Conservation (phyloP, 306 rosid species). For the Fagus crenata region DNA sequence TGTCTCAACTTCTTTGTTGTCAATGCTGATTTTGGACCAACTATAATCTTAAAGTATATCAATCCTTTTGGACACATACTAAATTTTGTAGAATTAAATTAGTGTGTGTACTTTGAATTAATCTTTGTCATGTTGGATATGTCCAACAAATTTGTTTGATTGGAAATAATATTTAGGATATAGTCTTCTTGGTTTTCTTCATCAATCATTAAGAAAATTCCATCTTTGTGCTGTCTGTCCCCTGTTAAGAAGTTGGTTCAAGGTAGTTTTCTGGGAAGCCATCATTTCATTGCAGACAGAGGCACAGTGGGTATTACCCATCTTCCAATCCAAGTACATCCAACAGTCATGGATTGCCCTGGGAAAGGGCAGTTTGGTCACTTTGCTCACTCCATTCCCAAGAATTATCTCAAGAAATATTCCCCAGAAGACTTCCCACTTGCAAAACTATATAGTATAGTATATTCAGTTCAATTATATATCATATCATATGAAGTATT, state of each 20-base stretch:
- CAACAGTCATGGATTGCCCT: neutral
- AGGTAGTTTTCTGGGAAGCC: conserved; percentile 24
- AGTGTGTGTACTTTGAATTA: neutral
- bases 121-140: neutral
- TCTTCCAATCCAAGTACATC: conserved; percentile 22
- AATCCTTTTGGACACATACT: neutral
- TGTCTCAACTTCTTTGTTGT: conserved; percentile 36
- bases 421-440: neutral
- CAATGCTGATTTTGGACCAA: neutral
- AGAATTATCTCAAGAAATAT: conserved; percentile 24
- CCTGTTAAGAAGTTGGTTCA: conserved; percentile 17
- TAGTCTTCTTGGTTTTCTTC: conserved; percentile 16
- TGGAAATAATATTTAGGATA: conserved; percentile 1
- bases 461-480: neutral
- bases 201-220: conserved; percentile 35
- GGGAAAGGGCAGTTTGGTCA: conserved; percentile 12
- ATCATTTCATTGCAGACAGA: conserved; percentile 14
- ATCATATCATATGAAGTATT: neutral
- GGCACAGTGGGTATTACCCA: conserved; percentile 15
- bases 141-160: conserved; percentile 9
- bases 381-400: conserved; percentile 20
- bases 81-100: neutral
- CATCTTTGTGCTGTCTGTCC: conserved; percentile 32
- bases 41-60: no score
- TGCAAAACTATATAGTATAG: neutral